phyloP scores from a whole-genome alignment of 805 yeast species.

The Komagataella ulmi region DNA sequence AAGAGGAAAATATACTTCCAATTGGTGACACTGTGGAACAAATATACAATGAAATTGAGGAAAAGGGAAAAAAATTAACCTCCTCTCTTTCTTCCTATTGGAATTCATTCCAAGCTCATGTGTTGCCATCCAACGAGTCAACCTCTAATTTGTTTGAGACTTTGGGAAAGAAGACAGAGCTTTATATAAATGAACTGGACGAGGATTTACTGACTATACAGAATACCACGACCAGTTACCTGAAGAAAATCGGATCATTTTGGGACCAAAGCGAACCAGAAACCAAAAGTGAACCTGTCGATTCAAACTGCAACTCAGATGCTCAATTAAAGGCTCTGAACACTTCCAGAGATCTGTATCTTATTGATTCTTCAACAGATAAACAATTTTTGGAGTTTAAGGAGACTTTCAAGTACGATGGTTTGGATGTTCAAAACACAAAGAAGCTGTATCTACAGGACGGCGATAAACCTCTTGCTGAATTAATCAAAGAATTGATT shows the following conservation, averaged over 20 bases:
- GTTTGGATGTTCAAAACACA: constrained; percentile 8
- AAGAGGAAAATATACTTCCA: neutral
- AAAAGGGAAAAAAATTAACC: neutral
- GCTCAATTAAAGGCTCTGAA: constrained; percentile 47
- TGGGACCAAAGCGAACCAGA: constrained; percentile 21
- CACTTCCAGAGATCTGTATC: constrained; percentile 30
- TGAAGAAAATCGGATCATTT: constrained; percentile 43
- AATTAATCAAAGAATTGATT: constrained; percentile 26
- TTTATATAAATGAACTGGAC: constrained; percentile 60
- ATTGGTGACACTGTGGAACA: neutral
- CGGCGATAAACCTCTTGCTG: neutral
- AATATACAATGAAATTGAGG: neutral
- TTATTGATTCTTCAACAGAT: constrained; percentile 13
- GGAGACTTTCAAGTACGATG: constrained; percentile 17
- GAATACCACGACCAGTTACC: constrained; percentile 48
- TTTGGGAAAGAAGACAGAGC: constrained; percentile 35
- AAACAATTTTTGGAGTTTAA: constrained; percentile 6
- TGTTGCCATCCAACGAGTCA: neutral
- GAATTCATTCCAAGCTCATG: neutral
- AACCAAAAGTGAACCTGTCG: constrained; percentile 22
- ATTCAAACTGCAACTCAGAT: constrained; percentile 39
- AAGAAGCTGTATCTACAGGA: constrained; percentile 2
- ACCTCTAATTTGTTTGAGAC: constrained; percentile 5
- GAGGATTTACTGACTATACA: constrained; percentile 64
- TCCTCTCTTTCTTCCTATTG: neutral